Percentiles rank a stretch among this genome's conserved stretches.
phyloP scores from a whole-genome alignment of 164 flowering plant genomes.

The Aristolochia contorta region DNA sequence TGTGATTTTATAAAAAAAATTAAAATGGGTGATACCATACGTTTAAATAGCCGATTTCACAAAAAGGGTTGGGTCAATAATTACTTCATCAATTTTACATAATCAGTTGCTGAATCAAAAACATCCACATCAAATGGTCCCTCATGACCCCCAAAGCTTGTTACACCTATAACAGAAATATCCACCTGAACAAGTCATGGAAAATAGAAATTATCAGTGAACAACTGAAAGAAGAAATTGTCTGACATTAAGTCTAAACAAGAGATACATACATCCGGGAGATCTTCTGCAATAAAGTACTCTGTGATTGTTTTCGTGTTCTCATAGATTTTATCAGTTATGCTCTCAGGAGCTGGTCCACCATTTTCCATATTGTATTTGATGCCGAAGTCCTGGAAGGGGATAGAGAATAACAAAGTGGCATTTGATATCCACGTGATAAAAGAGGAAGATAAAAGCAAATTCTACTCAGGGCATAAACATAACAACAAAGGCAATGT shows the following conservation, averaged over 20 bases:
- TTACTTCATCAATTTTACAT: conserved; percentile 96
- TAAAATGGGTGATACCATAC: background rate
- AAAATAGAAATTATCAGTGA: background rate
- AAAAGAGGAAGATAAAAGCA: no score
- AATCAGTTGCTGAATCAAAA: conserved; percentile 84
- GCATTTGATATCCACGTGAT: no score
- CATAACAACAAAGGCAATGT: no score
- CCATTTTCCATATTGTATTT: conserved; percentile 99
- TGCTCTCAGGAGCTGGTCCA: conserved; percentile 95
- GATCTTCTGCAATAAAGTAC: conserved; percentile 69
- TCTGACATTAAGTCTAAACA: background rate
- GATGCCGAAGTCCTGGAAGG: conserved; percentile 85
- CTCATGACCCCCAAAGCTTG: conserved; percentile 78
- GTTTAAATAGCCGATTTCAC: background rate
- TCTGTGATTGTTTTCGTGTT: conserved; percentile 85
- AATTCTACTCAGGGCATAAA: no score
- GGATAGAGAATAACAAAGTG: background rate
- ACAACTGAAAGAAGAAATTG: background rate
- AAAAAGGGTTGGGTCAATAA: conserved; percentile 4
- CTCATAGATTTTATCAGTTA: conserved; percentile 82
- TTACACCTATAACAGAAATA: conserved; percentile 46
- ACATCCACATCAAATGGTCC: conserved; percentile 93
- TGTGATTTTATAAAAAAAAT: no score
- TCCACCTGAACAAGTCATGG: conserved; percentile 50
- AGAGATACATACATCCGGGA: conserved; percentile 61